Evolutionary conservation across 2,329 filamentous ascomycete species (phyloP).

Genomic region (Phialemoniopsis sp.): DNA sequence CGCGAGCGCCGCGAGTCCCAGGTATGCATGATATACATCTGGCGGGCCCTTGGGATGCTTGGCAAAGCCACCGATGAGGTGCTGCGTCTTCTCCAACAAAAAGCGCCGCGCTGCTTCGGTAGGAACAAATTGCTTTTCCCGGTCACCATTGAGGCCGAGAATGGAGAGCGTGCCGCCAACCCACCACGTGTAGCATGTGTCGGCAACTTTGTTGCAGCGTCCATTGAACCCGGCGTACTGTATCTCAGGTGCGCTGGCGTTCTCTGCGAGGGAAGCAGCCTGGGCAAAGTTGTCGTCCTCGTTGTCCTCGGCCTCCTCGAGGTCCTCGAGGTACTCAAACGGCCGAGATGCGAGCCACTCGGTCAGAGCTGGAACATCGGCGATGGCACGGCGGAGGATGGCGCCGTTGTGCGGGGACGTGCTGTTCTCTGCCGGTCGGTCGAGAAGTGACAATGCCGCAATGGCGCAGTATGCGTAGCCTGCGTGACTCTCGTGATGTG

Average conservation of each 20-base stretch:
- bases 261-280: constrained; percentile 3
- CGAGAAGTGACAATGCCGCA: constrained; percentile 71
- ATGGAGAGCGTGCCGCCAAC: constrained; percentile 60
- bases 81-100: constrained; percentile 81
- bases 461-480: constrained; percentile 91
- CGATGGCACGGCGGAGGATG: constrained; percentile 32
- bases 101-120: constrained; percentile 58
- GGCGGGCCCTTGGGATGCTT: constrained; percentile 66
- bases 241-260: too few species aligned
- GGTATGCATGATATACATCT: constrained; percentile 83
- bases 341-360: constrained; percentile 56
- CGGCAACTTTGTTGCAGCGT: constrained; percentile 82
- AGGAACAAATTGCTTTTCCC: constrained; percentile 14
- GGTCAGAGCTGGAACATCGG: constrained; percentile 27
- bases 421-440: constrained; percentile 44
- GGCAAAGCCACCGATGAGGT: constrained; percentile 78
- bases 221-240: constrained; percentile 78
- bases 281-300: constrained; percentile 31
- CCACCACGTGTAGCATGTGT: constrained; percentile 98
- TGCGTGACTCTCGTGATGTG: constrained; percentile 79
- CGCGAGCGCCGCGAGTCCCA: constrained; percentile 77
- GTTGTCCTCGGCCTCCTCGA: constrained; percentile 36
- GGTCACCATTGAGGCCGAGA: constrained; percentile 49
- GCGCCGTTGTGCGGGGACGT: constrained; percentile 17
- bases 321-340: constrained; percentile 49